Conservation (phyloP, 2,329 filamentous ascomycete genomes). For the Akanthomyces uredinophilus region DNA sequence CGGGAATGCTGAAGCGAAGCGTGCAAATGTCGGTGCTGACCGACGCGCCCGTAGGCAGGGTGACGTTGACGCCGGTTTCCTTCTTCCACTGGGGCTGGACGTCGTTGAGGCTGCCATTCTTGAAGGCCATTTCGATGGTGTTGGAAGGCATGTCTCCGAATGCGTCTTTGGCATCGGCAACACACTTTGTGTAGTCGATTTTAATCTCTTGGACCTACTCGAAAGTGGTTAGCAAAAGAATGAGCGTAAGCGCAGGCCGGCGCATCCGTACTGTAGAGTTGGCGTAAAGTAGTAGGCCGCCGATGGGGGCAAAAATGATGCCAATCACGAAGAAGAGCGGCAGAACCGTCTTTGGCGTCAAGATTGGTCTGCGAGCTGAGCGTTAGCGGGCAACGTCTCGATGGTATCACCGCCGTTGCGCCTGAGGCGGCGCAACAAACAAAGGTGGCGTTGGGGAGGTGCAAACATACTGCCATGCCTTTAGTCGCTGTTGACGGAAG, state of each 20-base stretch:
- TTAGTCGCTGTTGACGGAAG: slow-evolving; percentile 92
- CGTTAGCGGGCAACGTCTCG: slow-evolving; percentile 26
- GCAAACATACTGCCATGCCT: slow-evolving; percentile 88
- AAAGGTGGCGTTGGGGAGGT: neutral
- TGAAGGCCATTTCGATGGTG: slow-evolving; percentile 67
- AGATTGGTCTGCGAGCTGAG: slow-evolving; percentile 63
- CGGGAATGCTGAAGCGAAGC: slow-evolving; percentile 73
- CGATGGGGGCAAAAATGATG: slow-evolving; percentile 89
- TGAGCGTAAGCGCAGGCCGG: slow-evolving; percentile 8
- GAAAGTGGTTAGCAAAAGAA: neutral
- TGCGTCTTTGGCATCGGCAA: slow-evolving; percentile 41
- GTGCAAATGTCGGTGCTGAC: slow-evolving; percentile 55
- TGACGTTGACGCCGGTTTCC: slow-evolving; percentile 36
- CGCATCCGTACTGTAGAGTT: slow-evolving; percentile 62
- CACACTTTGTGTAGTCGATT: slow-evolving; percentile 86
- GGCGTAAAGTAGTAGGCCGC: slow-evolving; percentile 78
- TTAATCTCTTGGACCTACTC: slow-evolving; percentile 78
- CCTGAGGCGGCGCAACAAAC: neutral
- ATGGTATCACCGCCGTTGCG: slow-evolving; percentile 24
- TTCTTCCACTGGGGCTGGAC: slow-evolving; percentile 37
- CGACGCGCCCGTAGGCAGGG: slow-evolving; percentile 29
- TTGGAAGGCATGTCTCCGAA: slow-evolving; percentile 49
- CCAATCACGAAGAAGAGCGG: slow-evolving; percentile 89
- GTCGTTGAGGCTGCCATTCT: slow-evolving; percentile 35
- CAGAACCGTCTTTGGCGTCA: slow-evolving; percentile 89